Percentiles rank a stretch among this genome's conserved stretches.
Conservation (phyloP, 176 grass and related monocot genomes). For the Oropetium thomaeum region DNA sequence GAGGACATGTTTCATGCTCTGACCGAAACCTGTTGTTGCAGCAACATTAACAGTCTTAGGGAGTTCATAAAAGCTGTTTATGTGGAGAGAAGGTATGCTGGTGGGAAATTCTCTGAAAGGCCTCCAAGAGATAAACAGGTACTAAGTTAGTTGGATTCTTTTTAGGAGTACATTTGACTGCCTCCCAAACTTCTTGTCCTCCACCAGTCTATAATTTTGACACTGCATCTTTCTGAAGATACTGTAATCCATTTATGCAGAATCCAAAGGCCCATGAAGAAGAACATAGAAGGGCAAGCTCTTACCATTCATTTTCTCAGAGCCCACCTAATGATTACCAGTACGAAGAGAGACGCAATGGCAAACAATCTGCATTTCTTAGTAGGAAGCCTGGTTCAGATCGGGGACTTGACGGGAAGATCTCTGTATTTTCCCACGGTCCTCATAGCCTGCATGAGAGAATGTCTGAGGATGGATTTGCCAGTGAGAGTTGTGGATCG, state of each 20-base stretch:
- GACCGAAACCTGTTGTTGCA: conserved; percentile 34
- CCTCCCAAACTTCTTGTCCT: background rate
- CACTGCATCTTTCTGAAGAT: background rate
- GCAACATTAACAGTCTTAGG: conserved; percentile 60
- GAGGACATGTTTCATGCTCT: background rate
- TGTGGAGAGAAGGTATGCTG: conserved; percentile 66
- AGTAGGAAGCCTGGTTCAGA: conserved; percentile 93
- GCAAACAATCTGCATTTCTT: conserved; percentile 55
- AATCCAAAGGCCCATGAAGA: conserved; percentile 65
- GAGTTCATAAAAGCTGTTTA: conserved; percentile 90
- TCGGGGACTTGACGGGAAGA: conserved; percentile 59
- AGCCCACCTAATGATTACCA: conserved; percentile 85
- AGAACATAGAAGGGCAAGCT: conserved; percentile 77
- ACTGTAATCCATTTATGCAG: conserved; percentile 33
- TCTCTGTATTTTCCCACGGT: conserved; percentile 56
- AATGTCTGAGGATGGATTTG: conserved; percentile 54
- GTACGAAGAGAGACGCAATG: conserved; percentile 71
- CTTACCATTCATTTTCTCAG: conserved; percentile 88
- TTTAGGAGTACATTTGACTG: background rate
- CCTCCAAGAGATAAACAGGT: conserved; percentile 92
- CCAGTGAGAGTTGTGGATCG: conserved; percentile 45
- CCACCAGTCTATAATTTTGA: background rate
- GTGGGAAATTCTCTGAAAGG: conserved; percentile 61
- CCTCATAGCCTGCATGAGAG: conserved; percentile 56
- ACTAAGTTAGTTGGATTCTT: conserved; percentile 8